phyloP scores from a whole-genome alignment of 768 basidiomycete species.

The Podaxis sp. region DNA sequence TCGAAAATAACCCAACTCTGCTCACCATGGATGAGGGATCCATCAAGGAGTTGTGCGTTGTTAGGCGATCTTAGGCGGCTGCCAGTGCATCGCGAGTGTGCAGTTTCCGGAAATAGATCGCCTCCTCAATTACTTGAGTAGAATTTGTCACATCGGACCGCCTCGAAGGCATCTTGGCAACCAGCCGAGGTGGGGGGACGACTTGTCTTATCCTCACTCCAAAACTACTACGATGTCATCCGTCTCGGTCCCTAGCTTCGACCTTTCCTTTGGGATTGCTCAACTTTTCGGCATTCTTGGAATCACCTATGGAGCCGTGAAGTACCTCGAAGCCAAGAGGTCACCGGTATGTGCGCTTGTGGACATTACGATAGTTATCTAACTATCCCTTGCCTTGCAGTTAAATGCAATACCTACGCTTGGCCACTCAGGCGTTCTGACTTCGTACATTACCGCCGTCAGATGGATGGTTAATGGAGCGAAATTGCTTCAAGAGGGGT shows the following conservation, averaged over 20 bases:
- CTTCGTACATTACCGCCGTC: constrained; percentile 21
- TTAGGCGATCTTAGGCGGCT: too few relatives aligned
- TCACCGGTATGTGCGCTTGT: background rate
- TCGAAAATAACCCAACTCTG: too few relatives aligned
- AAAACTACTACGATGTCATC: background rate
- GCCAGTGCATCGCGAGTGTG: too few relatives aligned
- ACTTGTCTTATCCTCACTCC: background rate
- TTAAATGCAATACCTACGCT: constrained; percentile 19
- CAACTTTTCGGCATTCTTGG: background rate
- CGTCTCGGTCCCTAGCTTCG: background rate
- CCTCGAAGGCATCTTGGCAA: background rate
- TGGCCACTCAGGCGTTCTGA: constrained; percentile 20
- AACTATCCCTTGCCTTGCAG: background rate
- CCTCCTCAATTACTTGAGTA: too few relatives aligned
- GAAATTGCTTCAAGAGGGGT: constrained; percentile 22
- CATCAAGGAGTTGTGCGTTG: too few relatives aligned
- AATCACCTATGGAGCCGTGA: background rate
- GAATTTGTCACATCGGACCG: too few relatives aligned
- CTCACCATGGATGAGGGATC: too few relatives aligned
- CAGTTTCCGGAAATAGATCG: too few relatives aligned
- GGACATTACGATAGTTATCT: background rate
- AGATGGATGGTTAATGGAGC: constrained; percentile 19
- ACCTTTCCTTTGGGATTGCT: background rate
- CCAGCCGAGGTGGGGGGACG: too few relatives aligned
- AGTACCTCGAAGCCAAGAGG: constrained; percentile 1